Conservation (phyloP, 192 early-diverging fungal genomes). For the Backusella morwellensis region DNA sequence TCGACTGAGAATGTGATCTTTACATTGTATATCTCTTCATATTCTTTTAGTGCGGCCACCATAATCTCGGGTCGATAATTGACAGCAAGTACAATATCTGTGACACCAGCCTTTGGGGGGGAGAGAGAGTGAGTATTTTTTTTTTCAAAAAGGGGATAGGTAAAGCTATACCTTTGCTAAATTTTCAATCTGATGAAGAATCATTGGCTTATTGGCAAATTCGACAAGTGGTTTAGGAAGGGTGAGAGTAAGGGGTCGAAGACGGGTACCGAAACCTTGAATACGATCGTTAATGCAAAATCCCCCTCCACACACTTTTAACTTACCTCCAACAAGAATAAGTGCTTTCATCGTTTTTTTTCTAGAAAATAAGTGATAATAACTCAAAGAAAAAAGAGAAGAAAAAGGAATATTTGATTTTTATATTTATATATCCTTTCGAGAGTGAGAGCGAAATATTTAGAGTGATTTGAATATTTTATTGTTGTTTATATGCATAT, state of each 20-base stretch:
- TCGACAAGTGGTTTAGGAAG: conserved; percentile 98
- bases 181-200: conserved; percentile 98
- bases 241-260: conserved; percentile 94
- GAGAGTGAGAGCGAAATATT: background rate
- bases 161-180: conserved; percentile 77
- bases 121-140: background rate
- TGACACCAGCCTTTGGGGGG: conserved; percentile 76
- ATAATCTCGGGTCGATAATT: conserved; percentile 99
- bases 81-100: conserved; percentile 96
- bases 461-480: background rate
- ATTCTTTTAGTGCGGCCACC: conserved; percentile 90
- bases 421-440: background rate
- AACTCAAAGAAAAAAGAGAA: conserved; percentile 2
- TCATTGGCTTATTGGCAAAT: conserved; percentile 99
- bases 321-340: conserved; percentile 78
- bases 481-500: conserved; percentile 1
- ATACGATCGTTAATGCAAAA: background rate
- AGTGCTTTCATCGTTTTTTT: conserved; percentile 67
- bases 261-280: conserved; percentile 94
- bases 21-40: conserved; percentile 89
- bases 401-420: background rate
- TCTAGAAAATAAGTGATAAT: background rate
- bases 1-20: conserved; percentile 97
- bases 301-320: background rate
- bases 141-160: background rate